Base-by-base conservation (phyloP, 2,329 filamentous ascomycete genomes). In the Cryphonectria radicalis region DNA sequence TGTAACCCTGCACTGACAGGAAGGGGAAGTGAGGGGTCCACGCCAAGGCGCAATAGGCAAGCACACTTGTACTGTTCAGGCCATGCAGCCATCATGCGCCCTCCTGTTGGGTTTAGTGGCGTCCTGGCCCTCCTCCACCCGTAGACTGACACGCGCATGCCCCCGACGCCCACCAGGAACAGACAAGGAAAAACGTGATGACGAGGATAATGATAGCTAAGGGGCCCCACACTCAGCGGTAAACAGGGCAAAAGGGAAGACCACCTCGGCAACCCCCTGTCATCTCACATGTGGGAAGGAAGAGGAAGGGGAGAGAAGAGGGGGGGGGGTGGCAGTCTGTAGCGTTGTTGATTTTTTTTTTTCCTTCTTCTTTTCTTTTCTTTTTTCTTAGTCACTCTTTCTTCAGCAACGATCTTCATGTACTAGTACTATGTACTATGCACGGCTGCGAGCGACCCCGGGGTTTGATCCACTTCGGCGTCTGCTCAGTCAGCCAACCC, bases 1-100 rank as follows among this genome's bases (percentile, higher is more conserved):
- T 62, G 53, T 66, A 53, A 66, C 63, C 63, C 62, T 25, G 28
- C 19, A n/a, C 42, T 25, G 55, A 55, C 63, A 50, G 40, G 28
- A 62, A 63, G 32, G 42, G 68, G 68, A 66, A 66, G 63, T 66
- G 68, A 66, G 55, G 42, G 28, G 53, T 42, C 53, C 63, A 22
- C 68, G 68, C 68, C 63, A 70, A 46, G 40, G 35, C 68, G 42
- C 42, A 70, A 62, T 22, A 66, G 63, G 68, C 53, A 53, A 66
- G 66, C 66, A 22, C 66, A 53, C 57, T 68, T 62, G 37, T 28
- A 60, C 53, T 3, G 13, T 68, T 62, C 25, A 22, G 40, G 53
- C 46, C 28, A n/a, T 32, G 22, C 64, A 40, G 19, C 13, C 50
- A 32, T 50, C 63, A 40, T 43, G 28, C 59, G 59, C 32, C 28